phyloP scores from a whole-genome alignment of 2,329 filamentous ascomycete species.

The Neurospora crassa region DNA sequence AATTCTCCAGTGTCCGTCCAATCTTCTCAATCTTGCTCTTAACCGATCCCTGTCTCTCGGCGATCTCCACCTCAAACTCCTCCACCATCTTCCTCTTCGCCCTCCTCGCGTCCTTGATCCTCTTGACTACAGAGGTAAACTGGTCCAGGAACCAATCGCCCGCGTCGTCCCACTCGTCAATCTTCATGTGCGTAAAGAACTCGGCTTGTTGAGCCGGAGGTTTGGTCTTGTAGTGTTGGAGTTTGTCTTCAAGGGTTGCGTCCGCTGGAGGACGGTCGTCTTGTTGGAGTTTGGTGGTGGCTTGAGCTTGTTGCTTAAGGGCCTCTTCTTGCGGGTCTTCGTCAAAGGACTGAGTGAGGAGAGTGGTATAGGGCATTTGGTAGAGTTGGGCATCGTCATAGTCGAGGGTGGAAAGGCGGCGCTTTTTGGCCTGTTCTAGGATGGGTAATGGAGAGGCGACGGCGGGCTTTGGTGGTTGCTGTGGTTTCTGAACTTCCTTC shows the following conservation, averaged over 20 bases:
- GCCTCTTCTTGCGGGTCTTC: conserved; percentile 43
- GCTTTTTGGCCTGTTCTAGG: conserved; percentile 27
- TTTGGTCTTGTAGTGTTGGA: conserved; percentile 39
- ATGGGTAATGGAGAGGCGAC: conserved; percentile 3
- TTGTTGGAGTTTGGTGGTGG: conserved; percentile 12
- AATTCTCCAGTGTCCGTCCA: conserved; percentile 41
- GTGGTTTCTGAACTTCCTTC: not conserved
- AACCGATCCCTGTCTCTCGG: conserved; percentile 43
- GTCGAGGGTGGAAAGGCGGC: conserved; percentile 34
- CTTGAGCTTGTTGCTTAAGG: conserved; percentile 25
- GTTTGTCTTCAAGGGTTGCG: conserved; percentile 35
- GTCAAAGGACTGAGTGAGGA: conserved; percentile 46
- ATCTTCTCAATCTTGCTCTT: conserved; percentile 44
- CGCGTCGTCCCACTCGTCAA: conserved; percentile 48
- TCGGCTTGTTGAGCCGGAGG: conserved; percentile 33
- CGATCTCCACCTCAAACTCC: conserved; percentile 46
- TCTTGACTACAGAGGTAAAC: conserved; percentile 40
- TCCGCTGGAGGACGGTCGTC: conserved; percentile 17
- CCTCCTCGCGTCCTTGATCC: conserved; percentile 37
- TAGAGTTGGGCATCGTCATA: conserved; percentile 49
- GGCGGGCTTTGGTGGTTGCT: not conserved
- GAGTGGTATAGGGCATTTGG: conserved; percentile 41
- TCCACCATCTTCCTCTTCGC: conserved; percentile 40
- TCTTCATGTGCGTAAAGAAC: conserved; percentile 43
- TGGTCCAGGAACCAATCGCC: conserved; percentile 51